Percentiles rank a stretch among this genome's conserved stretches.
Conservation (phyloP, 2,329 filamentous ascomycete genomes). For the Aspergillus oerlinghausenensis region DNA sequence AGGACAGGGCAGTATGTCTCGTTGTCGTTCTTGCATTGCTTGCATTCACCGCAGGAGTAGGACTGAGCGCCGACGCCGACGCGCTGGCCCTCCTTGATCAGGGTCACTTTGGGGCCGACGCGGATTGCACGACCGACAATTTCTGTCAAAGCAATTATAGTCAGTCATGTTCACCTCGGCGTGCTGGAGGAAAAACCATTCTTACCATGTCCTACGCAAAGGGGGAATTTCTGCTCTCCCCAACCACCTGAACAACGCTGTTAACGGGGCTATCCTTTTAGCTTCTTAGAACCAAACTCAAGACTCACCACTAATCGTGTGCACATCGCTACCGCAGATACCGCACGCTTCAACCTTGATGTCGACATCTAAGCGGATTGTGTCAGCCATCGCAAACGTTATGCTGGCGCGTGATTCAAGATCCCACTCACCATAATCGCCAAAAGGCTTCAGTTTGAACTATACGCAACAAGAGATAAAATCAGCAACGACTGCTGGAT, state of each 20-base stretch:
- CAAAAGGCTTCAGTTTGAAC: conserved; percentile 81
- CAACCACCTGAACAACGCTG: conserved; percentile 43
- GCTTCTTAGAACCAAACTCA: background rate
- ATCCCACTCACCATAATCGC: conserved; percentile 54
- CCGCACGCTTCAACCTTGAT: conserved; percentile 81
- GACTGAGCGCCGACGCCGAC: conserved; percentile 68
- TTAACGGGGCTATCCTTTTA: background rate
- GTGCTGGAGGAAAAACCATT: background rate
- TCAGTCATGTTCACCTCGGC: background rate
- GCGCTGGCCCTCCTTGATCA: conserved; percentile 57
- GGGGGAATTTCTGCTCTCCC: conserved; percentile 48
- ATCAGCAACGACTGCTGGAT: background rate
- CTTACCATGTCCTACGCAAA: conserved; percentile 50
- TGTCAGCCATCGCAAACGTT: background rate
- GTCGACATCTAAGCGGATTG: conserved; percentile 60
- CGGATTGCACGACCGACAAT: conserved; percentile 66
- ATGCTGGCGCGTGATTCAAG: background rate
- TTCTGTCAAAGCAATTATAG: conserved; percentile 39
- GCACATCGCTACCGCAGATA: conserved; percentile 68
- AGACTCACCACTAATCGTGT: conserved; percentile 54
- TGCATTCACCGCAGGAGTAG: conserved; percentile 61
- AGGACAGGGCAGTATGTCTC: conserved; percentile 63
- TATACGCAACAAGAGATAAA: conserved; percentile 32
- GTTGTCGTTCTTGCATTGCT: conserved; percentile 61
- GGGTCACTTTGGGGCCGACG: conserved; percentile 61